Evolutionary conservation across 1,284 basidiomycete genomes (phyloP), one percentile per base, ranked within the genome.

Genomic region (Retiboletus flavoniger): DNA sequence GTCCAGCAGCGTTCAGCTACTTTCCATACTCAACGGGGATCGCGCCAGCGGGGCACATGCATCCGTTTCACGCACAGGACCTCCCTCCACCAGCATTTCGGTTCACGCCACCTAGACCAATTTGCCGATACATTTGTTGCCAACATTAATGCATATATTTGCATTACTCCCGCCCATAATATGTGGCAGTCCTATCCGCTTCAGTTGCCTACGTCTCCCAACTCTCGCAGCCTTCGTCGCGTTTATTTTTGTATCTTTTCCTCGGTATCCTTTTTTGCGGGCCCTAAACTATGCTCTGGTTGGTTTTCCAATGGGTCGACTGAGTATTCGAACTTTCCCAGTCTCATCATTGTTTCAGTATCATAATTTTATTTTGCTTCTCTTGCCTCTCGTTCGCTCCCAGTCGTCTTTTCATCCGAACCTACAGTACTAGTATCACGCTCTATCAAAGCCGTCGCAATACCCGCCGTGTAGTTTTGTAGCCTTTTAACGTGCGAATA

Each of bases 381-480:
- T 48, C 42, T 58, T 50, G 34, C 58, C 63, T 56, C 55, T 59
- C 60, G 49, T 60, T 60, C 57, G 42, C 42, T 66, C 42, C 41
- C 38, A 58, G 47, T 40, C 58, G 38, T 51, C 50, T 45, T 51
- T 43, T 34, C 50, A 55, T 55, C 43, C 47, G 32, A 63, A 57
- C 52, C 39, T 71, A 71, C 63, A 64, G 65, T 72, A 72, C 60
- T 62, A 71, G 68, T 71, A 69, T 55, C 63, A 56, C 50, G 55
- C 56, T 63, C 47, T 57, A 50, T 53, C 59, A 48, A 60, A 55
- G 49, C 48, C 57, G 51, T 66, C 57, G 59, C 65, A 70, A 70
- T 73, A 72, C 69, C 68, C 65, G 51, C 31, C 54, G 41, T 71
- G 71, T 71, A 71, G 67, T 73, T 67, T 68, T 73, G 71, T 72